Evolutionary conservation across 2,329 filamentous ascomycete species (phyloP).

Genomic region (Talaromyces sp.): DNA sequence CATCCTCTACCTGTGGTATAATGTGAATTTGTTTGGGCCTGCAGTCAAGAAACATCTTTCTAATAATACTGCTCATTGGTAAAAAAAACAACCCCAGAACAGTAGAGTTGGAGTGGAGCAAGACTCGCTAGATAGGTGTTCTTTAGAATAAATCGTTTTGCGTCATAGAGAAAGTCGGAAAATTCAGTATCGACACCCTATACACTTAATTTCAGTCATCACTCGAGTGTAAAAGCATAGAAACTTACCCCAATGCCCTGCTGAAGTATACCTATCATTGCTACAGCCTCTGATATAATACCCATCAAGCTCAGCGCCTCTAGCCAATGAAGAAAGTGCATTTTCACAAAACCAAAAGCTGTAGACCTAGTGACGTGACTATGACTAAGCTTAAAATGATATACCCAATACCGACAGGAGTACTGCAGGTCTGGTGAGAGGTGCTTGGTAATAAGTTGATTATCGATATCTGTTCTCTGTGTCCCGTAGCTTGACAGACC

Average conservation of each 20-base stretch:
- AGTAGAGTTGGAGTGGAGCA: conserved; percentile 38
- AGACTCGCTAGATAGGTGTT: conserved; percentile 27
- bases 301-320: conserved; percentile 28
- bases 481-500: conserved; percentile 13
- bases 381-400: conserved; percentile 24
- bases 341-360: conserved; percentile 22
- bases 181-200: conserved; percentile 13
- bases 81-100: conserved; percentile 32
- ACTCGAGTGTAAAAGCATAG: no score
- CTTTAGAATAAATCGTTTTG: conserved; percentile 30
- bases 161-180: conserved; percentile 30
- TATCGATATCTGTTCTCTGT: conserved; percentile 15
- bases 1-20: conserved; percentile 15
- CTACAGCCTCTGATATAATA: conserved; percentile 18
- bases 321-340: conserved; percentile 29
- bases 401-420: conserved; percentile 28
- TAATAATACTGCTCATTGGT: conserved; percentile 27
- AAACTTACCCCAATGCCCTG: conserved; percentile 18
- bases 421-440: conserved; percentile 26
- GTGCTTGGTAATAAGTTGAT: conserved; percentile 16
- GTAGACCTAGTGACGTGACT: conserved; percentile 5
- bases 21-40: conserved; percentile 21
- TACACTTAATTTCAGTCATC: no score
- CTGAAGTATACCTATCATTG: conserved; percentile 21
- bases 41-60: conserved; percentile 23